phyloP scores from a whole-genome alignment of 1,139 yeast species.

The Eremothecium gossypii region DNA sequence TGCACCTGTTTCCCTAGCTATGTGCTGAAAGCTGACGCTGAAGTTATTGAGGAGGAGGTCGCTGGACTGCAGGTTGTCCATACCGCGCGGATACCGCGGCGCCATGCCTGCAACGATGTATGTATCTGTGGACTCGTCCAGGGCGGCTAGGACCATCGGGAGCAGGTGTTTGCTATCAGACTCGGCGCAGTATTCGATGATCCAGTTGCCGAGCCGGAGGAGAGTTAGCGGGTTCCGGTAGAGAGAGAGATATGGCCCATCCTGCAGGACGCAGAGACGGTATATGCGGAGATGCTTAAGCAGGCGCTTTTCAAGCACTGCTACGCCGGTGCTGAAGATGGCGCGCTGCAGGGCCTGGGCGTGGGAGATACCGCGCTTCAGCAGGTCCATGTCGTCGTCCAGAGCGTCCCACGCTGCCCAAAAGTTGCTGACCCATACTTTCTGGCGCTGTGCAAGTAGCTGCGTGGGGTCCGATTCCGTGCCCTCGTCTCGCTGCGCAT shows the following conservation, averaged over 20 bases:
- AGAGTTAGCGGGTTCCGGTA: constrained; percentile 83
- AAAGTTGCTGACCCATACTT: constrained; percentile 77
- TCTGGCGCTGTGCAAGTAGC: constrained; percentile 45
- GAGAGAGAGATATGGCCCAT: constrained; percentile 72
- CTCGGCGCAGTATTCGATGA: constrained; percentile 82
- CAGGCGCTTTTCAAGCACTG: constrained; percentile 71
- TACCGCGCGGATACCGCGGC: constrained; percentile 65
- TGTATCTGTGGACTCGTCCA: constrained; percentile 65
- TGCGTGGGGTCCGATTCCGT: constrained; percentile 30
- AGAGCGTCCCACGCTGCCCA: constrained; percentile 96
- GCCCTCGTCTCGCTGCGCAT: constrained; percentile 5
- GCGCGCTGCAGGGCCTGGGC: constrained; percentile 79
- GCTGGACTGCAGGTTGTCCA: constrained; percentile 37
- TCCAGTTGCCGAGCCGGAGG: constrained; percentile 80
- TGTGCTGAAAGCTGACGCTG: constrained; percentile 82
- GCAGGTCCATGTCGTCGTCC: constrained; percentile 46
- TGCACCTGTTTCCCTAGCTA: constrained; percentile 76
- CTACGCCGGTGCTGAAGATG: constrained; percentile 84
- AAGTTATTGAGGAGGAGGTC: constrained; percentile 58
- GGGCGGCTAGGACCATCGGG: constrained; percentile 83
- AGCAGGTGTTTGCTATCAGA: constrained; percentile 54
- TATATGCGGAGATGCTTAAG: constrained; percentile 74
- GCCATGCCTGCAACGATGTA: constrained; percentile 87
- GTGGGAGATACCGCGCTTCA: constrained; percentile 62
- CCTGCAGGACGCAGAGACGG: constrained; percentile 79